Evolutionary conservation across 2,329 filamentous ascomycete genomes (phyloP), one percentile per base, ranked within the genome.

Genomic region (Macrophomina pseudophaseolina): DNA sequence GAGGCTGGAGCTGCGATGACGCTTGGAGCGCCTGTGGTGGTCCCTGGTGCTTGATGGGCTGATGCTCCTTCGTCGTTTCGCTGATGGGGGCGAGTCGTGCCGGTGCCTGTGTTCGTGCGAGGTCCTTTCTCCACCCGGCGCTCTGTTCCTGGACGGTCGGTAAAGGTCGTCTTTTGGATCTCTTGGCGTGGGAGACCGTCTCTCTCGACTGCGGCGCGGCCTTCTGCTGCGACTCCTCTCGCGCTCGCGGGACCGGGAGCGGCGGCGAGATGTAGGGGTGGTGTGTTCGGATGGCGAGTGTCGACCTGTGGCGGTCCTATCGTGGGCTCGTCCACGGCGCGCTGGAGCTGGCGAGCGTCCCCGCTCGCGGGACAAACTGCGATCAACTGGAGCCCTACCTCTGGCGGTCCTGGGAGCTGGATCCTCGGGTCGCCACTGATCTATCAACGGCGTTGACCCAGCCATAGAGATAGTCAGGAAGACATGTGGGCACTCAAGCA

Each of bases 371-470:
- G 72, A 69, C 69, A 74, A 69, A 71, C 70, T 68, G 67, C 72
- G 71, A 63, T 75, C 72, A 65, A 72, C 70, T 40, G 68, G 68
- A 18, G 74, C 73, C 69, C 72, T 71, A 53, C 76, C 75, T 69
- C 74, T 74, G 69, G 74, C 73, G 69, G 72, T 73, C 74, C 75
- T 71, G 65, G 71, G 68, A 65, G 76, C 75, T 62, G 72, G 70
- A 73, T 78, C 77, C 75, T 79, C 77, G 73, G 76, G 74, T 78
- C 78, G 76, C 78, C 78, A 78, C 76, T 79, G 76, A 69, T 79
- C 78, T 79, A 79, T 76, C 73, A 77, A 75, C 74, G 78, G 78
- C 73, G 76, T 71, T 72, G 74, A 77, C 73, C 76, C 76, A 78
- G 78, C 78, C 78, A 80, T 80, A 75, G 77, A 80, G 77, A 74